Conservation (phyloP, 257 asterid species). For the Anisodus acutangulus region DNA sequence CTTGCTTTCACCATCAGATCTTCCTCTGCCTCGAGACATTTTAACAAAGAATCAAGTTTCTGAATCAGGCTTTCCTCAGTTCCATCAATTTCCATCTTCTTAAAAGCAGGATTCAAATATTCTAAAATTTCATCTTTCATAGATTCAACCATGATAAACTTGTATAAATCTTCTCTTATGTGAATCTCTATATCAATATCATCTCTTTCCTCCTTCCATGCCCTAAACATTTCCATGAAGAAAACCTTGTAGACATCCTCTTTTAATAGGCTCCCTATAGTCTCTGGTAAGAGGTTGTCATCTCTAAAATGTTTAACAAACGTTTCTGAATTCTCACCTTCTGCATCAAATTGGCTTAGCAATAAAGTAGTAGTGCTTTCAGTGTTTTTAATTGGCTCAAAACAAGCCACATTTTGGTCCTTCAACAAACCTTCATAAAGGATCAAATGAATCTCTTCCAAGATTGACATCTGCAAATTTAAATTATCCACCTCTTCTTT, state of each 20-base stretch:
- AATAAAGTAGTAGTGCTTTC: neutral
- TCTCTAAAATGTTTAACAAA: neutral
- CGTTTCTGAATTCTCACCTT: neutral
- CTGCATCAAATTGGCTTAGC: neutral
- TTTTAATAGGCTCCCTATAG: slow-evolving; percentile 37
- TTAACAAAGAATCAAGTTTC: slow-evolving; percentile 44
- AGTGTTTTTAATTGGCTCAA: neutral
- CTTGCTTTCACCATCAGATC: slow-evolving; percentile 48
- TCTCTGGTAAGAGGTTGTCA: slow-evolving; percentile 20
- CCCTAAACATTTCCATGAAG: slow-evolving; percentile 44
- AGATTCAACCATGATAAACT: slow-evolving; percentile 40
- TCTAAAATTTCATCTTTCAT: slow-evolving; percentile 42
- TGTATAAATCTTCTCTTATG: slow-evolving; percentile 47
- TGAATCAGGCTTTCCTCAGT: slow-evolving; percentile 41
- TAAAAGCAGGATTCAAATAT: slow-evolving; percentile 36
- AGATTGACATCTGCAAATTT: slow-evolving; percentile 41
- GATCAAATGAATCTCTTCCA: slow-evolving; percentile 52
- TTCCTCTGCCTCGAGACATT: slow-evolving; percentile 48
- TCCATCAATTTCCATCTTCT: slow-evolving; percentile 41
- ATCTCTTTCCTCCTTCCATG: slow-evolving; percentile 45
- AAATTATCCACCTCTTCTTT: slow-evolving; percentile 45
- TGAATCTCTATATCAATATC: slow-evolving; percentile 37
- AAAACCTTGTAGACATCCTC: slow-evolving; percentile 47
- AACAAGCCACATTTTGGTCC: slow-evolving; percentile 24
- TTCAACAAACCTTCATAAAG: slow-evolving; percentile 44